Evolutionary conservation across 1,284 basidiomycete genomes (phyloP), one percentile per base, ranked within the genome.

Genomic region (Tylopilus sp.): DNA sequence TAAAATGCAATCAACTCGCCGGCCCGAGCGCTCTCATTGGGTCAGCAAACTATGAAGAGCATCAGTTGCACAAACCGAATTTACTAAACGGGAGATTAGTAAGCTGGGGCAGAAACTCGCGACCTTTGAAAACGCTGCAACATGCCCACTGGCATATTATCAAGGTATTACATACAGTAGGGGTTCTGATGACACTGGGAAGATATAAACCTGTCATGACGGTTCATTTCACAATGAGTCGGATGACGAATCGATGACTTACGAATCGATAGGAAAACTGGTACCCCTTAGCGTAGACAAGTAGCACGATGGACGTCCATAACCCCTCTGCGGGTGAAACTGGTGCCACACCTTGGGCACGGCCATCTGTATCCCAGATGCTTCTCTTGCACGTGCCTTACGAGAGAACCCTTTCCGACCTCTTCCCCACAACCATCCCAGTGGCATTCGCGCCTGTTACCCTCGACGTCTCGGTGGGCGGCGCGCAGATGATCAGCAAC

Each of bases 351-450:
- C 47, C 47, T 49, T 12, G 47, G 47, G 47, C 47, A 49, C 13
- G 47, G 47, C 47, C 47, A 49, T 49, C 47, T n/a, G n/a, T 49
- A 49, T 49, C 47, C n/a, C 9, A 49, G 47, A 49, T 49, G 47
- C n/a, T 49, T 49, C 47, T 49, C 47, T 13, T 49, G 47, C 47
- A 49, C 47, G 47, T 49, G 47, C 22, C 47, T 49, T 12, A 49
- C n/a, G 47, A 49, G n/a, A 49, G 47, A 49, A 12, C 47, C 47
- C 44, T 22, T 49, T 6, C 29, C 29, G 10, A 44, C 16, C 22
- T 57, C 39, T 32, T 57, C 38, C 4, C 41, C 29, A 22, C 69
- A 69, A 18, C 29, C 3, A 6, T 15, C 22, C 67, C 67, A 69
- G 4, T 2, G 13, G 4, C 69, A 69, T 6, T 26, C 3, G 5